These are phyloP conservation scores for Mycocalia duriaeana DNA, from an alignment of 1,284 basidiomycete genomes.

Conservation along the genomic window DNA sequence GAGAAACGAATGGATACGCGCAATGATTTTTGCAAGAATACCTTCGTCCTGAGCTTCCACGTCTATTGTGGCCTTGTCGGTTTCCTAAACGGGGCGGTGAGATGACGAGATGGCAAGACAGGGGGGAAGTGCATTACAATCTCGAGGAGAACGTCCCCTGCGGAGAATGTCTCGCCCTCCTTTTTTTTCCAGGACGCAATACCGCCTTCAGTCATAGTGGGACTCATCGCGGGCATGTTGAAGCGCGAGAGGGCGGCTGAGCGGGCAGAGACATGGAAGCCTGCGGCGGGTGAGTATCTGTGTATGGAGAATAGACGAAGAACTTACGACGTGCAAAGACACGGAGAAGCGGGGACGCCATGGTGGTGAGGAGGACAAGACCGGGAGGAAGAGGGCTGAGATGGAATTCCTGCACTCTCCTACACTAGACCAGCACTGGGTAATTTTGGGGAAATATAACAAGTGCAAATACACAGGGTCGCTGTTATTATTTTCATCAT, in stretches of 20 bases:
- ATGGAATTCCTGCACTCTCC: too few relatives aligned
- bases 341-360: conserved; percentile 63
- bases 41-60: conserved; percentile 98
- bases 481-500: background rate
- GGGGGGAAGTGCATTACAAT: conserved; percentile 57
- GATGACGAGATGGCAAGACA: too few relatives aligned
- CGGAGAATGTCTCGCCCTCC: conserved; percentile 86
- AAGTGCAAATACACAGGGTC: background rate
- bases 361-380: conserved; percentile 25
- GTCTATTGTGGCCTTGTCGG: conserved; percentile 99
- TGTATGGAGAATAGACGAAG: conserved; percentile 5
- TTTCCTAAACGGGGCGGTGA: conserved; percentile 71
- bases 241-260: conserved; percentile 83
- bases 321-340: conserved; percentile 63
- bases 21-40: conserved; percentile 87
- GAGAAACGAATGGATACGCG: conserved; percentile 26
- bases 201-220: conserved; percentile 99
- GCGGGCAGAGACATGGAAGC: conserved; percentile 77
- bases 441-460: too few relatives aligned
- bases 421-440: too few relatives aligned
- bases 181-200: conserved; percentile 97
- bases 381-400: too few relatives aligned
- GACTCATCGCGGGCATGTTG: conserved; percentile 98
- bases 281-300: conserved; percentile 37
- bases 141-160: conserved; percentile 91